phyloP scores from a whole-genome alignment of 2,329 filamentous ascomycete species.

The Talaromyces funiculosus region DNA sequence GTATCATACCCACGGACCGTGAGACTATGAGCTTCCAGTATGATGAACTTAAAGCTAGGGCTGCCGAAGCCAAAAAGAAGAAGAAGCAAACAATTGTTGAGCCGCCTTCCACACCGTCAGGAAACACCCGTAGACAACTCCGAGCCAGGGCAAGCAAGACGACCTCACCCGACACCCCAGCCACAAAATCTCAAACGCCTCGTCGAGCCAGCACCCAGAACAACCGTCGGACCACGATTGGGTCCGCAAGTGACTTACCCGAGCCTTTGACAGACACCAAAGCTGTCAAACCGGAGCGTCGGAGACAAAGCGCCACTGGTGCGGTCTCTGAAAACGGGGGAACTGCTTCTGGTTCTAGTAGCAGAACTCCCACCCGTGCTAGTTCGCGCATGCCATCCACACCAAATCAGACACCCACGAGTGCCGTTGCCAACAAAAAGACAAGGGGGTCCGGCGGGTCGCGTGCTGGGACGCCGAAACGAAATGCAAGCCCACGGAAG shows the following conservation, averaged over 20 bases:
- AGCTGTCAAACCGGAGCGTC: neutral
- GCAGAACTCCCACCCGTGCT: slow-evolving; percentile 12
- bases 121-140: slow-evolving; percentile 63
- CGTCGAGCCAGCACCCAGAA: slow-evolving; percentile 45
- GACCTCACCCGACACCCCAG: slow-evolving; percentile 42
- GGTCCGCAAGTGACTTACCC: slow-evolving; percentile 46
- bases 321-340: slow-evolving; percentile 14
- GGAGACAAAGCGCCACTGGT: slow-evolving; percentile 24
- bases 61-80: slow-evolving; percentile 56
- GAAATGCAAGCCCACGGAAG: slow-evolving; percentile 31
- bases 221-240: slow-evolving; percentile 57
- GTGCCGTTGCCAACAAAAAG: slow-evolving; percentile 54
- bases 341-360: slow-evolving; percentile 2
- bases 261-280: slow-evolving; percentile 19
- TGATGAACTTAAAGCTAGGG: slow-evolving; percentile 71
- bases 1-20: slow-evolving; percentile 71
- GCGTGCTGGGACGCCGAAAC: slow-evolving; percentile 37
- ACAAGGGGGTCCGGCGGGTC: slow-evolving; percentile 48
- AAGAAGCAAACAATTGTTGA: slow-evolving; percentile 58
- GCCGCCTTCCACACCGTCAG: slow-evolving; percentile 35
- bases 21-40: slow-evolving; percentile 69
- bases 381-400: slow-evolving; percentile 19
- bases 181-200: slow-evolving; percentile 45
- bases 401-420: slow-evolving; percentile 19
- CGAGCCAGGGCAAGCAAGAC: slow-evolving; percentile 60